A percentile compares a stretch with the other conserved stretches of the same genome.
Conservation (phyloP, 2,329 filamentous ascomycete species). For the Botrytis squamosa region DNA sequence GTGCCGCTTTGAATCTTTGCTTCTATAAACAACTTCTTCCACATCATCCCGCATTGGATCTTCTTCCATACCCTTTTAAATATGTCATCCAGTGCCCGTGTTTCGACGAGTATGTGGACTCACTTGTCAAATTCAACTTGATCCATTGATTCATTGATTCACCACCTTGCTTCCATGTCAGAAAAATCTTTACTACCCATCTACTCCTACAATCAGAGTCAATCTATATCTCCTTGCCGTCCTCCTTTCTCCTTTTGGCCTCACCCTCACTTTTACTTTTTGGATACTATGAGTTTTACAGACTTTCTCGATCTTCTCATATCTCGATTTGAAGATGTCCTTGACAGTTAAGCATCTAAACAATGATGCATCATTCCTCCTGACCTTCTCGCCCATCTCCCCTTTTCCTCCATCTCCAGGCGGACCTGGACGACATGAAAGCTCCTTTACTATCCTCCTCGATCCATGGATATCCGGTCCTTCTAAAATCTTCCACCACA, state of each 20-base stretch:
- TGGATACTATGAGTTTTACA: conserved; percentile 24
- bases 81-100: neutral
- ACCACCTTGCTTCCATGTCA: conserved; percentile 12
- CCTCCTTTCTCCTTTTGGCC: conserved; percentile 1
- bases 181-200: conserved; percentile 16
- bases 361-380: conserved; percentile 62
- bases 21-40: neutral
- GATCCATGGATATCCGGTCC: conserved; percentile 69
- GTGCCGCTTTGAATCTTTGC: neutral
- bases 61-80: neutral
- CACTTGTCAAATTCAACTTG: neutral
- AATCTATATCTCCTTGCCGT: neutral
- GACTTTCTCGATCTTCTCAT: conserved; percentile 25
- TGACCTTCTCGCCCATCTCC: conserved; percentile 52
- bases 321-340: conserved; percentile 49
- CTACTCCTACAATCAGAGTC: neutral
- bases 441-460: conserved; percentile 64
- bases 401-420: conserved; percentile 40
- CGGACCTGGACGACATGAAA: conserved; percentile 40
- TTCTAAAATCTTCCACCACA: conserved; percentile 58
- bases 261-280: neutral
- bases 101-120: conserved; percentile 1
- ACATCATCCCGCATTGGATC: conserved; percentile 11
- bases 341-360: conserved; percentile 64
- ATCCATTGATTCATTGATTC: conserved; percentile 9